Base-by-base conservation (phyloP, 2,329 filamentous ascomycete genomes). In the Nakataea oryzae region DNA sequence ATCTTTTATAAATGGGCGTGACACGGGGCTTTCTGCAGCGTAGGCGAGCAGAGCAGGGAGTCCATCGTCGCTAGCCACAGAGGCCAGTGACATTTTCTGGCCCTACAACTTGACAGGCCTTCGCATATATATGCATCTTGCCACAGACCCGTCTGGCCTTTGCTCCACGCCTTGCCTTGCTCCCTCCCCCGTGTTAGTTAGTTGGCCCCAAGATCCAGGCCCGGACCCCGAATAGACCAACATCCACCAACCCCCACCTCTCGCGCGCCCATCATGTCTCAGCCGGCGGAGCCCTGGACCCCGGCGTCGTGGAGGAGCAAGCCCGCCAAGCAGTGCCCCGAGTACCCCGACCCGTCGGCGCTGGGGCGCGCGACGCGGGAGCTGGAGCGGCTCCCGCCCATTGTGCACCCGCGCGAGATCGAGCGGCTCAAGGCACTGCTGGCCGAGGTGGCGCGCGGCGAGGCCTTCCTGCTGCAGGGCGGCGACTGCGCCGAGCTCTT, bases 401-500 rank as follows among this genome's bases (percentile, higher is more conserved):
- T 95, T 59, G 91, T 95, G 32, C 90, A 90, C 62, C 87, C 90
- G 4, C 81, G 81, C 59, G 91, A 95, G 75, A 96, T 99, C 70
- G 81, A 85, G 68, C 88, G 85, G 65, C 82, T 99, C 61, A 92
- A 92, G 71, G 80, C 85, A 61, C 88, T 85, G 69, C 82, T 99
- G 27, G 85, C 86, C 63, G 91, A 96, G 76, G 95, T 96, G 7
- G 95, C 95, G 6, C 79, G 89, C 47, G 95, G 95, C 41, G 92
- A 93, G 67, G 91, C 93, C 14, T 97, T 99, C 73, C 81, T 99
- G 12, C 85, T 99, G 4, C 95, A 99, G 77, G 95, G 95, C 64
- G 95, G 93, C 65, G 95, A 99, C 76, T 99, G 95, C 72, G 95
- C 95, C 21, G 95, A 99, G 78, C 83, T 97, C 12, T 99, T 99